phyloP scores from a whole-genome alignment of 305 asterid genomes.

The Ilex paraguariensis region DNA sequence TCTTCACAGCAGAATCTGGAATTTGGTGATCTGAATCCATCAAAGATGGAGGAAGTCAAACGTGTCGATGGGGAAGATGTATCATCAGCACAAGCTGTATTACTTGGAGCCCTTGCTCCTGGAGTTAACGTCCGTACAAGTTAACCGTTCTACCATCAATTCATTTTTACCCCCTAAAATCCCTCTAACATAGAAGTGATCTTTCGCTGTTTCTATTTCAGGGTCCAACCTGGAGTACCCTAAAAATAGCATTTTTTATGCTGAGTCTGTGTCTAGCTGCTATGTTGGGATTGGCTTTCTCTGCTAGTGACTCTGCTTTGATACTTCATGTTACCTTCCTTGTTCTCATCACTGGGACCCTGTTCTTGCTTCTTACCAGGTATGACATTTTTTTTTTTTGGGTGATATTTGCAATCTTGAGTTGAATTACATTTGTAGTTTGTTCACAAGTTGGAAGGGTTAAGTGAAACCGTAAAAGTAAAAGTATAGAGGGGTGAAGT shows the following conservation, averaged over 20 bases:
- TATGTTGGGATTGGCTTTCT: conserved; percentile 77
- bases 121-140: conserved; percentile 70
- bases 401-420: no score
- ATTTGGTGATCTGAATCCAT: conserved; percentile 13
- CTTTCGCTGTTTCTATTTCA: conserved; percentile 20
- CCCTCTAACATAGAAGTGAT: conserved; percentile 11
- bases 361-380: conserved; percentile 82
- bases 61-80: conserved; percentile 27
- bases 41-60: conserved; percentile 27
- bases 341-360: conserved; percentile 61
- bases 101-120: conserved; percentile 87
- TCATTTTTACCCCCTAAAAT: no score
- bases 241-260: conserved; percentile 74
- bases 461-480: no score
- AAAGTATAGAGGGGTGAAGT: no score
- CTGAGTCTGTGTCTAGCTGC: conserved; percentile 70
- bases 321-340: conserved; percentile 72
- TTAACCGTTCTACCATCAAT: conserved; percentile 6
- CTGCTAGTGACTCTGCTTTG: conserved; percentile 63
- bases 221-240: conserved; percentile 89
- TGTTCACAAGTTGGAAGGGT: no score
- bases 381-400: neutral
- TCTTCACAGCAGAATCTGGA: neutral
- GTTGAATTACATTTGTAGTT: no score
- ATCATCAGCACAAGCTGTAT: conserved; percentile 71